Percentiles rank a stretch among this genome's conserved stretches.
Evolutionary conservation across 805 yeast species (phyloP).

Genomic region (Nakazawaea pomicola): DNA sequence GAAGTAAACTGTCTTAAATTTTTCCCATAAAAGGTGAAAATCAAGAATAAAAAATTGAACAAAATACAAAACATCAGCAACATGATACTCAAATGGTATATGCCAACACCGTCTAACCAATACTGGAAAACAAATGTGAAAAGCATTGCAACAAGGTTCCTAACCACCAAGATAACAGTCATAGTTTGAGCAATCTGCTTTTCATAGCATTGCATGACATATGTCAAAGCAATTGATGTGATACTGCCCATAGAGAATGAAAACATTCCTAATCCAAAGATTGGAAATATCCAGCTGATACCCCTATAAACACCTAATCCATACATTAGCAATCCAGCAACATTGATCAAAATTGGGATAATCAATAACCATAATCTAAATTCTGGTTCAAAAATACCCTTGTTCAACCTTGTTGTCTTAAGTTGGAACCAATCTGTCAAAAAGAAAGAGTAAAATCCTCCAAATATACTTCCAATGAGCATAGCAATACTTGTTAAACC

Average conservation of each 20-base stretch:
- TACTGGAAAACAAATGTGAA: slow-evolving; percentile 43
- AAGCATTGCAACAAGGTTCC: slow-evolving; percentile 42
- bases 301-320: slow-evolving; percentile 34
- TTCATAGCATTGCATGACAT: slow-evolving; percentile 40
- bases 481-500: slow-evolving; percentile 42
- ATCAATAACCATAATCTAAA: slow-evolving; percentile 39
- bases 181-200: slow-evolving; percentile 38
- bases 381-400: slow-evolving; percentile 44
- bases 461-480: slow-evolving; percentile 37
- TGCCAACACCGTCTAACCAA: slow-evolving; percentile 39
- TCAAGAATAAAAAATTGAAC: too few relatives aligned
- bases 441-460: slow-evolving; percentile 40
- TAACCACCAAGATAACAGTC: slow-evolving; percentile 36
- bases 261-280: slow-evolving; percentile 40
- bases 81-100: too few relatives aligned
- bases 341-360: slow-evolving; percentile 32
- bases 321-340: slow-evolving; percentile 39
- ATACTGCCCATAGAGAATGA: slow-evolving; percentile 39
- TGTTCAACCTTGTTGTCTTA: slow-evolving; percentile 33
- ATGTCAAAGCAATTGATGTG: slow-evolving; percentile 39
- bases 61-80: too few relatives aligned
- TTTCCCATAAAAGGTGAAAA: too few relatives aligned
- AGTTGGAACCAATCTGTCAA: slow-evolving; percentile 35
- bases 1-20: too few relatives aligned
- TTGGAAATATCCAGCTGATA: slow-evolving; percentile 36